phyloP scores from a whole-genome alignment of 1,284 basidiomycete genomes.

The Fistulinella cinereoalba region DNA sequence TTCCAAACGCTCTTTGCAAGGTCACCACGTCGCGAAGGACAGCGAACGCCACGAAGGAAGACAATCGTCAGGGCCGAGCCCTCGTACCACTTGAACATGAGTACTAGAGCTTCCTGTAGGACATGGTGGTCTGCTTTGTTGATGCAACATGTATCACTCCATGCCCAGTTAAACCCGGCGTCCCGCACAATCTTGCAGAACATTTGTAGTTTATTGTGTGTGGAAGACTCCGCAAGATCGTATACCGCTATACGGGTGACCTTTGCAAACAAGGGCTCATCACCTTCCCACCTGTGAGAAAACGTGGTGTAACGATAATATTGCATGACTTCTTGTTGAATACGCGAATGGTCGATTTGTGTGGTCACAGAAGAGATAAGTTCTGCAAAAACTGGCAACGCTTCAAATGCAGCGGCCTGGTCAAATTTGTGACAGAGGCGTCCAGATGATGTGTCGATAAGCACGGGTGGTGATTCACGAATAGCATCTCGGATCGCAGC shows the following conservation, averaged over 20 bases:
- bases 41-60: no score
- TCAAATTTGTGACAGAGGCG: slow-evolving; percentile 1
- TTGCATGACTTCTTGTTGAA: neutral
- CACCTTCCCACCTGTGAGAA: slow-evolving; percentile 6
- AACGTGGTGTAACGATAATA: slow-evolving; percentile 7
- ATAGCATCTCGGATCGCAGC: neutral
- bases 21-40: no score
- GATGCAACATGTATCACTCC: no score
- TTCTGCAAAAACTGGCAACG: no score
- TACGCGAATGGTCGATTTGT: no score
- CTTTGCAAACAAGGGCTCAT: slow-evolving; percentile 7
- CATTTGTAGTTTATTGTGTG: neutral
- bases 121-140: no score
- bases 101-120: no score
- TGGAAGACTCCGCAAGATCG: neutral
- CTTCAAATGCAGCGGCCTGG: no score
- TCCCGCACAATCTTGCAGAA: neutral
- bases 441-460: slow-evolving; percentile 7
- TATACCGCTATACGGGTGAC: neutral
- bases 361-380: no score
- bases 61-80: no score
- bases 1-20: no score
- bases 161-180: neutral
- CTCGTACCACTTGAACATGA: no score
- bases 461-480: slow-evolving; percentile 4